These are phyloP conservation scores for Fusarium xyrophilum DNA, from an alignment of 2,329 filamentous ascomycete species.

Conservation along the genomic window DNA sequence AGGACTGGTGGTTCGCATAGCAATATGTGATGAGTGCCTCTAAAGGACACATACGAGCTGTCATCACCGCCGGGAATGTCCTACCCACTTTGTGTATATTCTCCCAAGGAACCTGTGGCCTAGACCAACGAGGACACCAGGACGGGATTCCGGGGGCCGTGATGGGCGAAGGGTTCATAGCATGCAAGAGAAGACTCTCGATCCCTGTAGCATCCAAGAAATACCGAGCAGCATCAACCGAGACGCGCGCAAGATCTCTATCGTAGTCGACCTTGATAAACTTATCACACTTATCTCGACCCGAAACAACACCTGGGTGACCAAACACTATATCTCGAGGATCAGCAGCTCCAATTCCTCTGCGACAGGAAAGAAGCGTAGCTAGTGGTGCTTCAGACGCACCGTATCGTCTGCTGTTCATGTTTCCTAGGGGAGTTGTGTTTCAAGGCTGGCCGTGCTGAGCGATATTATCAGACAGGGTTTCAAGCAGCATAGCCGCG, in stretches of 20 bases:
- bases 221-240: not conserved
- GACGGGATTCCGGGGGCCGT: fast-evolving
- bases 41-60: not conserved
- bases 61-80: not conserved
- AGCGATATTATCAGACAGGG: fast-evolving
- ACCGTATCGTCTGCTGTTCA: not conserved
- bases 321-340: not conserved
- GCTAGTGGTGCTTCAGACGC: not conserved
- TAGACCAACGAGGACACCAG: not conserved
- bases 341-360: not conserved
- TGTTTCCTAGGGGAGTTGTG: not conserved
- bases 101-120: fast-evolving
- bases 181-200: not conserved
- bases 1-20: not conserved
- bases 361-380: not conserved
- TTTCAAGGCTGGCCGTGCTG: fast-evolving
- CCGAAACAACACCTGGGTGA: not conserved
- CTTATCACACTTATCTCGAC: not conserved
- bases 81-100: not conserved
- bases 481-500: not conserved
- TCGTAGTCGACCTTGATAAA: not conserved
- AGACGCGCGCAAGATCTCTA: not conserved
- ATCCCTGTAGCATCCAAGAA: not conserved
- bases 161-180: not conserved
- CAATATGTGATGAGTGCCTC: not conserved